phyloP scores from a whole-genome alignment of 495 filamentous ascomycete genomes.

The Penicillium subrubescens region DNA sequence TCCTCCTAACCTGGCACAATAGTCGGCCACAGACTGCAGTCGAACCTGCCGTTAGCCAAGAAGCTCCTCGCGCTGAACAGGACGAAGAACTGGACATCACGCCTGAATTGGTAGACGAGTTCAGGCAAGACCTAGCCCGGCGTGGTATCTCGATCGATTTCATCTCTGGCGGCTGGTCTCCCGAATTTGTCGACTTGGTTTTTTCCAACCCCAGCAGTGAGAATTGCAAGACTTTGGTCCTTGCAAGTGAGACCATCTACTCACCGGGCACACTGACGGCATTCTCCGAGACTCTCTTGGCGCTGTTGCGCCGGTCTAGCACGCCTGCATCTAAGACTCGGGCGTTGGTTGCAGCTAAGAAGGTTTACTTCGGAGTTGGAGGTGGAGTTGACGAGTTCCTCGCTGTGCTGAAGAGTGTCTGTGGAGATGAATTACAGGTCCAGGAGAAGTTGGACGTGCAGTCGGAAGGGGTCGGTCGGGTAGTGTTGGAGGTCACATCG shows the following conservation, averaged over 20 bases:
- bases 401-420: conserved; percentile 55
- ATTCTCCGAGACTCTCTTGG: conserved; percentile 74
- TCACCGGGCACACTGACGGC: conserved; percentile 70
- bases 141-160: conserved; percentile 66
- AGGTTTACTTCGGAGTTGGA: conserved; percentile 94
- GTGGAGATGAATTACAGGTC: conserved; percentile 58
- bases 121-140: conserved; percentile 57
- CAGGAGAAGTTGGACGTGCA: conserved; percentile 63
- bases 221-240: conserved; percentile 51
- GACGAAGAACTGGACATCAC: conserved; percentile 78
- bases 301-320: conserved; percentile 59
- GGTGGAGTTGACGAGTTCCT: conserved; percentile 91
- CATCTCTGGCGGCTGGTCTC: conserved; percentile 83
- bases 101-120: conserved; percentile 59
- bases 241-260: conserved; percentile 96
- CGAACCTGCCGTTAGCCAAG: conserved; percentile 18
- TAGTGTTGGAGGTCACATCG: conserved; percentile 45
- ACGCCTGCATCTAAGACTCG: conserved; percentile 44
- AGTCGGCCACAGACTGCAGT: conserved; percentile 22
- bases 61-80: conserved; percentile 14
- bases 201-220: conserved; percentile 23
- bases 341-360: conserved; percentile 87
- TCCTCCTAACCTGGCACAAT: conserved; percentile 76
- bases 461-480: conserved; percentile 50
- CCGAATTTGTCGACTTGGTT: conserved; percentile 63